Conservation (phyloP, 1,284 basidiomycete genomes). For the Malassezia restricta region DNA sequence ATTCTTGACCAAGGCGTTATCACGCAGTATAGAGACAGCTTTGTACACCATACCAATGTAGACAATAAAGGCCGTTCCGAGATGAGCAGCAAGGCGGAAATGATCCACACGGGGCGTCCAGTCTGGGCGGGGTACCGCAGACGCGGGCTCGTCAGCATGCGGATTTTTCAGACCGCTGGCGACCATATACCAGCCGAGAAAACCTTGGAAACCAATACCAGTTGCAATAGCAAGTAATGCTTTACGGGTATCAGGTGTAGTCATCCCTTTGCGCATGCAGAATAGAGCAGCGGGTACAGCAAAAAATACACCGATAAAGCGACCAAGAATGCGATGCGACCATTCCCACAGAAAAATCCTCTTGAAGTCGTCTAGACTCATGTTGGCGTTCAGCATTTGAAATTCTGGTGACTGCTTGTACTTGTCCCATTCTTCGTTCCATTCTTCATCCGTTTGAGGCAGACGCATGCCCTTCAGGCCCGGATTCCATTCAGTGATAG, state of each 20-base stretch:
- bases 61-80: conserved; percentile 75
- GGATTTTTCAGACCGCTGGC: conserved; percentile 66
- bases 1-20: conserved; percentile 6
- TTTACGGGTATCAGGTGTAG: conserved; percentile 45
- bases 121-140: conserved; percentile 19
- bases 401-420: conserved; percentile 93
- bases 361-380: conserved; percentile 82
- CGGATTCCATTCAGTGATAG: conserved; percentile 95
- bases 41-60: conserved; percentile 83
- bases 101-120: conserved; percentile 71
- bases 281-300: conserved; percentile 39
- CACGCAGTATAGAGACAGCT: conserved; percentile 65
- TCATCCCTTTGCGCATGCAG: conserved; percentile 7
- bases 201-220: conserved; percentile 78
- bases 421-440: conserved; percentile 84
- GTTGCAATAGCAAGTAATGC: conserved; percentile 61
- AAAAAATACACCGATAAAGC: conserved; percentile 62
- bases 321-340: conserved; percentile 84
- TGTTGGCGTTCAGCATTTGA: conserved; percentile 78
- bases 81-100: conserved; percentile 86
- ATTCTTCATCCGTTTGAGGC: conserved; percentile 64
- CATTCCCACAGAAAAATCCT: conserved; percentile 98
- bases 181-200: conserved; percentile 99
- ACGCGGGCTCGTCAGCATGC: conserved; percentile 13
- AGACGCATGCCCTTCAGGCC: conserved; percentile 72